Evolutionary conservation across 2,329 filamentous ascomycete genomes (phyloP), one percentile per base, ranked within the genome.

Genomic region (Aspergillus latus): DNA sequence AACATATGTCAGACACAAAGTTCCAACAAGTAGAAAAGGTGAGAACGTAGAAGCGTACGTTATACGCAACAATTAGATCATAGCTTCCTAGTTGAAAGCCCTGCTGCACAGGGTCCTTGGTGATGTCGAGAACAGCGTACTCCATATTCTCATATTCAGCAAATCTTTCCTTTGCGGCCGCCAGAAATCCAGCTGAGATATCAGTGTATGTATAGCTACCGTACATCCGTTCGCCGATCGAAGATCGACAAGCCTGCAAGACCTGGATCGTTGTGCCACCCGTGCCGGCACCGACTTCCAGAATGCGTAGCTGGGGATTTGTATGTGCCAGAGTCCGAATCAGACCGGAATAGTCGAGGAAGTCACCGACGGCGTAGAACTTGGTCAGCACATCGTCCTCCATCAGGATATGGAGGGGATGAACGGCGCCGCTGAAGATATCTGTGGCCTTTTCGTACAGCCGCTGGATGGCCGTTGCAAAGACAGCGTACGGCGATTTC

Each of bases 1-100:
- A 21, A 10, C 0, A 42, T 42, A 8, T 8, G 39, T 42, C 8
- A 42, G 39, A 21, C 8, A 21, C 39, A 21, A 21, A 21, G 21
- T 21, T 8, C 9, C 1, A 8, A 5, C 39, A 42, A 8, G 15
- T 7, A 42, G 39, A 42, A 42, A 42, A n/a, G 11, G 34, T 5
- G 21, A 3, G 11, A 28, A 21, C 21, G 21, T 28, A 21, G 21
- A 11, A 28, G 28, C 44, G 32, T n/a, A 67, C 71, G 55, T 73
- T 70, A 9, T 66, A 63, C 0, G 72, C 72, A 16, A 74, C 60
- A 9, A 74, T 64, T 1, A 74, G 60, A 37, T 74, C 72, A 48
- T 68, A 74, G 2, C 52, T 57, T 3, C 39, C 60, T 4, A 47
- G 49, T 30, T 67, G 55, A 29, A 73, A 69, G 0, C 71, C 71